These are phyloP conservation scores for Phaseolus coccineus DNA, from an alignment of 331 rosid genomes.

Conservation along the genomic window DNA sequence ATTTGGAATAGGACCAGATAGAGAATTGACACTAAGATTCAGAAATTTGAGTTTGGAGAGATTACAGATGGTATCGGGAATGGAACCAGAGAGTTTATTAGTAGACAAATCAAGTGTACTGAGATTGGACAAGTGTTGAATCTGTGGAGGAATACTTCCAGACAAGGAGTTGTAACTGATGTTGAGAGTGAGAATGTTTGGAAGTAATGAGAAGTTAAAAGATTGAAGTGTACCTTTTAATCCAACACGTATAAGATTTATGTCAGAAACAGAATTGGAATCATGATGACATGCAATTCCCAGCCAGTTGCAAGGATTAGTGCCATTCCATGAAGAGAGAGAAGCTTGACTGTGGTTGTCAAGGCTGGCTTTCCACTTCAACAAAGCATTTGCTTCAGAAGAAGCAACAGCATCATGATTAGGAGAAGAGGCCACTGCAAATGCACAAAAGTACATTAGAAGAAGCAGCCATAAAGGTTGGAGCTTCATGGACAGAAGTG, in stretches of 20 bases:
- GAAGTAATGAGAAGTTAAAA: constrained; percentile 30
- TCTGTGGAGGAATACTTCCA: background rate
- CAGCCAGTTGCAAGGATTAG: constrained; percentile 20
- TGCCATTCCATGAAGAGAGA: constrained; percentile 21
- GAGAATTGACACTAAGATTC: background rate
- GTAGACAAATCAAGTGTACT: background rate
- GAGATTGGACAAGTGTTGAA: background rate
- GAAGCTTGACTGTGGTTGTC: background rate
- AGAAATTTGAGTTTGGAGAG: background rate
- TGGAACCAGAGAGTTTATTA: background rate
- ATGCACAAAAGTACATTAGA: background rate
- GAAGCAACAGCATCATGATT: background rate
- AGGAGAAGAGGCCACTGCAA: background rate
- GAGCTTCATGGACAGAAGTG: background rate
- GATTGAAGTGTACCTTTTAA: constrained; percentile 25
- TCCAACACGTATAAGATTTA: background rate
- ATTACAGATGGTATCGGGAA: too few relatives aligned
- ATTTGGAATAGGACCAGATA: background rate
- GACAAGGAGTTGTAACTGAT: background rate
- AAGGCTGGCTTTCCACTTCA: constrained; percentile 37
- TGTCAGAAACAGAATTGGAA: background rate
- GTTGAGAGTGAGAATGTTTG: background rate
- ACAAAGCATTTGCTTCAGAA: constrained; percentile 2
- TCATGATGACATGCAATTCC: constrained; percentile 35
- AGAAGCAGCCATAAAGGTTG: background rate